These are phyloP conservation scores for Pyricularia sp. DNA, from an alignment of 2,329 filamentous ascomycete species.

Conservation along the genomic window DNA sequence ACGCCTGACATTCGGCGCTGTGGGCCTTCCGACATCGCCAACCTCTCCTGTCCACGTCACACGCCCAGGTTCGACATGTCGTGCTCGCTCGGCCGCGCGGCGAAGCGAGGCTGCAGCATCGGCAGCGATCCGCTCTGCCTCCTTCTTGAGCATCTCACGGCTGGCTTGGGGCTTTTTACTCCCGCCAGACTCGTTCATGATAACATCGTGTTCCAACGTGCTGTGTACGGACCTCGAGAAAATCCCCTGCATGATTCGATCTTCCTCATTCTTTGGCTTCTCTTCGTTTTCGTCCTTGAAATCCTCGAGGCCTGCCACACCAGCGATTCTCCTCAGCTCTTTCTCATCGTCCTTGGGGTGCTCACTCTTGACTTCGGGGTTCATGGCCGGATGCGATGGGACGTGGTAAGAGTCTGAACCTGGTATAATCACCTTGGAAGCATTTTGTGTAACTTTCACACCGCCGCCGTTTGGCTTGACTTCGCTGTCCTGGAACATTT, in stretches of 20 bases:
- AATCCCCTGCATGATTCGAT: slow-evolving; percentile 75
- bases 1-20: slow-evolving; percentile 24
- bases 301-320: slow-evolving; percentile 52
- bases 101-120: slow-evolving; percentile 66
- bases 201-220: slow-evolving; percentile 86
- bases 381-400: slow-evolving; percentile 4
- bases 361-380: slow-evolving; percentile 4
- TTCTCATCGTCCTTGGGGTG: slow-evolving; percentile 14
- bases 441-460: neutral
- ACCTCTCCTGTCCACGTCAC: slow-evolving; percentile 89
- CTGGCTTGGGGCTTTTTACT: slow-evolving; percentile 61
- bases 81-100: slow-evolving; percentile 58
- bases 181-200: slow-evolving; percentile 65
- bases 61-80: slow-evolving; percentile 62
- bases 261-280: slow-evolving; percentile 41
- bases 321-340: slow-evolving; percentile 23
- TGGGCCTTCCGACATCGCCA: slow-evolving; percentile 62
- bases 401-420: slow-evolving; percentile 2
- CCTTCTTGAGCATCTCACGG: slow-evolving; percentile 62
- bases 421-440: neutral
- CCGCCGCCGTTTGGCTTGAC: slow-evolving; percentile 36
- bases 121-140: slow-evolving; percentile 68
- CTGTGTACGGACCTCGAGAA: slow-evolving; percentile 81
- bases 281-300: slow-evolving; percentile 35
- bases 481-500: slow-evolving; percentile 78